Percentiles rank a stretch among this genome's conserved stretches.
phyloP scores from a whole-genome alignment of 2,329 filamentous ascomycete species.

The Elsinoe fawcettii region DNA sequence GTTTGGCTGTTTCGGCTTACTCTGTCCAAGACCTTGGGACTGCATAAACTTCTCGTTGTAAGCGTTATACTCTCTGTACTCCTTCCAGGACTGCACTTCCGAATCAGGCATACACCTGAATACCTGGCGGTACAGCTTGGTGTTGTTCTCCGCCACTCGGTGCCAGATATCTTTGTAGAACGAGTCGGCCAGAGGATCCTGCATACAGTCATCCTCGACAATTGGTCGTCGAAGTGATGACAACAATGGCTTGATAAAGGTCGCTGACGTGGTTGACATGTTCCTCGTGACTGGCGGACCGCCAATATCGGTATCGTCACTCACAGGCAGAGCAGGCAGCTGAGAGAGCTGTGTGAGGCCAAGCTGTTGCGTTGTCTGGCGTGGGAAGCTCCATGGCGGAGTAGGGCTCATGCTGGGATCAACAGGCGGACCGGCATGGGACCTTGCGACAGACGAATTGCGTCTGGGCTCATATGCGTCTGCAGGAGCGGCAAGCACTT shows the following conservation, averaged over 20 bases:
- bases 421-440: not conserved
- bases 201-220: conserved; percentile 88
- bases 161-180: conserved; percentile 90
- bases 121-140: conserved; percentile 83
- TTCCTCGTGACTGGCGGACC: conserved; percentile 58
- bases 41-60: conserved; percentile 73
- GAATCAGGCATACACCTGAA: conserved; percentile 97
- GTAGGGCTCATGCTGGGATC: conserved; percentile 27
- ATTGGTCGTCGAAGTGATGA: conserved; percentile 64
- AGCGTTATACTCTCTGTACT: conserved; percentile 75
- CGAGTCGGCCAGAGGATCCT: conserved; percentile 69
- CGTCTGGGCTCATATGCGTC: conserved; percentile 12
- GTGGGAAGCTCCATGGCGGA: conserved; percentile 52
- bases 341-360: conserved; percentile 62
- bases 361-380: conserved; percentile 58
- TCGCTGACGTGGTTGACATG: conserved; percentile 42
- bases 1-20: conserved; percentile 42
- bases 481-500: conserved; percentile 49
- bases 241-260: conserved; percentile 41
- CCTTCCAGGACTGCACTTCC: conserved; percentile 85
- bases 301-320: conserved; percentile 76
- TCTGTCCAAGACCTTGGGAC: conserved; percentile 49
- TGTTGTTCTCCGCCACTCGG: conserved; percentile 84
- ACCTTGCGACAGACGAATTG: not conserved
- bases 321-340: conserved; percentile 59